Conservation (phyloP, 352 stramenopile genomes). For the Globisporangium lucens region DNA sequence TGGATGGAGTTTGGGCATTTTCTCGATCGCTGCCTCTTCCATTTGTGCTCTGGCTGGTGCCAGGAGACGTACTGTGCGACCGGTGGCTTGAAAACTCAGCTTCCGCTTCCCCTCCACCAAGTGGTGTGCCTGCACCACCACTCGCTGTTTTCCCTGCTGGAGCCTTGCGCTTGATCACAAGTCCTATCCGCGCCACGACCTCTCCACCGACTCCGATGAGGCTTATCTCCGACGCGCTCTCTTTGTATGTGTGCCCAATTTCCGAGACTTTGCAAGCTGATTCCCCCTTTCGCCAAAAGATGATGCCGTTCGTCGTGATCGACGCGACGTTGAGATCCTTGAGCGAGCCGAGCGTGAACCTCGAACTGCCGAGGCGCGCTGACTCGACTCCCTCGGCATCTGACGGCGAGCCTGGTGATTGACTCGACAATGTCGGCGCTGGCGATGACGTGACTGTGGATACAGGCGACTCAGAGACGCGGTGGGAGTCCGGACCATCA, state of each 20-base stretch:
- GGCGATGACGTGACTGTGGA: slow-evolving; percentile 8
- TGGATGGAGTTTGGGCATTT: not conserved
- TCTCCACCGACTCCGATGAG: slow-evolving; percentile 57
- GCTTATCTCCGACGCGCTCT: slow-evolving; percentile 32
- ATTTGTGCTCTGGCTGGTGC: slow-evolving; percentile 6
- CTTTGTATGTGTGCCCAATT: slow-evolving; percentile 36
- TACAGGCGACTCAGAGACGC: not conserved
- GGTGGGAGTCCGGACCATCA: not conserved
- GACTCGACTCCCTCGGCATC: not conserved
- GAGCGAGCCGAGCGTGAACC: slow-evolving; percentile 46
- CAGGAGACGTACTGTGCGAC: not conserved
- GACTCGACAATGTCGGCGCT: slow-evolving; percentile 9
- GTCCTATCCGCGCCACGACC: slow-evolving; percentile 44
- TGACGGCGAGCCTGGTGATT: not conserved
- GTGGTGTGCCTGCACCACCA: not conserved
- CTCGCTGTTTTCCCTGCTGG: not conserved
- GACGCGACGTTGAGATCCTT: slow-evolving; percentile 60
- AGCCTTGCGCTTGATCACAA: slow-evolving; percentile 44
- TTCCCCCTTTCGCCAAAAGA: slow-evolving; percentile 63
- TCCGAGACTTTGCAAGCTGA: slow-evolving; percentile 35
- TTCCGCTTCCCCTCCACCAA: not conserved
- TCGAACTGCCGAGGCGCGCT: slow-evolving; percentile 9
- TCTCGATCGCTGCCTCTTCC: slow-evolving; percentile 15
- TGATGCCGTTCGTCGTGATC: slow-evolving; percentile 55
- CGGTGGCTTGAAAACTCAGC: not conserved